Conservation (phyloP, 495 filamentous ascomycete species). For the Jackrogersella minutella region DNA sequence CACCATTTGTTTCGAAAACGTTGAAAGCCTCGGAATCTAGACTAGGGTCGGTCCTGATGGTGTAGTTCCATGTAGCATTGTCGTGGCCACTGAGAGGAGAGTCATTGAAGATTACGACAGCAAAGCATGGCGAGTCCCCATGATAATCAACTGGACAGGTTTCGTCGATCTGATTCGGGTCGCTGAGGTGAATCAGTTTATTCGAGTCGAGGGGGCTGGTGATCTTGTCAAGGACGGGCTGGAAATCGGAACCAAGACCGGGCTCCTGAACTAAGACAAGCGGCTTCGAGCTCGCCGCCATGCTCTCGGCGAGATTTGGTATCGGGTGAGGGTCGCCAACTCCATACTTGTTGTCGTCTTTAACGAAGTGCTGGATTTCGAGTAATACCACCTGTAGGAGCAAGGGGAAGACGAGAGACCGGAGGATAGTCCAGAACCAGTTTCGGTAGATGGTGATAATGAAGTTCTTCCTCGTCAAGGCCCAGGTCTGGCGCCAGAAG, state of each 20-base stretch:
- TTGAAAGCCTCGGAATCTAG: constrained; percentile 57
- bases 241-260: constrained; percentile 66
- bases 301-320: constrained; percentile 56
- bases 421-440: constrained; percentile 63
- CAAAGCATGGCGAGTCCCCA: constrained; percentile 70
- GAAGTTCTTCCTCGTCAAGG: constrained; percentile 71
- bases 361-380: constrained; percentile 65
- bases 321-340: constrained; percentile 63
- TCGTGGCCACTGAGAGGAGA: constrained; percentile 66
- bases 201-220: constrained; percentile 53
- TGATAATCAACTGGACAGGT: constrained; percentile 67
- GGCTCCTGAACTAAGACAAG: constrained; percentile 74
- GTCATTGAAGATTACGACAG: constrained; percentile 69
- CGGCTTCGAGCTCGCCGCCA: constrained; percentile 53
- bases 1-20: constrained; percentile 59
- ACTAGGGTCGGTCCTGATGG: constrained; percentile 68
- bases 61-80: constrained; percentile 72
- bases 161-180: constrained; percentile 59
- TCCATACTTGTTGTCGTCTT: constrained; percentile 66
- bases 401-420: constrained; percentile 70
- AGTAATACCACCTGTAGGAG: constrained; percentile 67
- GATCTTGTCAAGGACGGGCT: constrained; percentile 65
- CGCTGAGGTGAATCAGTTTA: constrained; percentile 58
- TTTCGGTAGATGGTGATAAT: constrained; percentile 67
- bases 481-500: constrained; percentile 67